Percentiles rank a stretch among this genome's conserved stretches.
Evolutionary conservation across 257 asterid genomes (phyloP).

Genomic region (Solanum stenotomum): DNA sequence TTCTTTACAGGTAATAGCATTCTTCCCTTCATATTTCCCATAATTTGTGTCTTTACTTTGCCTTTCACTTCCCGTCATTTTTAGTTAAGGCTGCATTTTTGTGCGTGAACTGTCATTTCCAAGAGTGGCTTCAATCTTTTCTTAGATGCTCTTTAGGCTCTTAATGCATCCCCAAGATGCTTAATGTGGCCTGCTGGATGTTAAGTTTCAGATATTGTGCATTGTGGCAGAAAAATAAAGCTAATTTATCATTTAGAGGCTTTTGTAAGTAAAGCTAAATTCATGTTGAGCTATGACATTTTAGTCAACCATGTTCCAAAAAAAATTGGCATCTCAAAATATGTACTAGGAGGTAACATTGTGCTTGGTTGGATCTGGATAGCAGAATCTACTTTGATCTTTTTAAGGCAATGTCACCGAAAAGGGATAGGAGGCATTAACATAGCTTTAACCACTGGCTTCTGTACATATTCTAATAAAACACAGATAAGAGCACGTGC

Average conservation of each 20-base stretch:
- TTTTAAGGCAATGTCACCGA: not conserved
- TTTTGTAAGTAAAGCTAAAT: not conserved
- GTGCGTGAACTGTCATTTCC: not conserved
- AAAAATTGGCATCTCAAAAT: not conserved
- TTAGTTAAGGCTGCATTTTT: not conserved
- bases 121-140: not conserved
- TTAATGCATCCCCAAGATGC: not conserved
- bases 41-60: not conserved
- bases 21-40: not conserved
- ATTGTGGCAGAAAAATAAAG: not conserved
- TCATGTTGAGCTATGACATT: not conserved
- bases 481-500: not conserved
- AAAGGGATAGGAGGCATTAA: not conserved
- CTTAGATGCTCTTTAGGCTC: not conserved
- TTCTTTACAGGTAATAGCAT: slow-evolving; percentile 74
- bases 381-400: not conserved
- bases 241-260: not conserved
- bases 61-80: not conserved
- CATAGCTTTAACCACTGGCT: not conserved
- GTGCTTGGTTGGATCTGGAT: not conserved
- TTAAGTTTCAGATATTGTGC: not conserved
- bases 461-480: not conserved
- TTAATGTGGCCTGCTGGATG: not conserved
- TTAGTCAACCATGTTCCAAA: not conserved
- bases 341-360: not conserved